Conservation (phyloP, 1,284 basidiomycete species). For the Testicularia cyperi region DNA sequence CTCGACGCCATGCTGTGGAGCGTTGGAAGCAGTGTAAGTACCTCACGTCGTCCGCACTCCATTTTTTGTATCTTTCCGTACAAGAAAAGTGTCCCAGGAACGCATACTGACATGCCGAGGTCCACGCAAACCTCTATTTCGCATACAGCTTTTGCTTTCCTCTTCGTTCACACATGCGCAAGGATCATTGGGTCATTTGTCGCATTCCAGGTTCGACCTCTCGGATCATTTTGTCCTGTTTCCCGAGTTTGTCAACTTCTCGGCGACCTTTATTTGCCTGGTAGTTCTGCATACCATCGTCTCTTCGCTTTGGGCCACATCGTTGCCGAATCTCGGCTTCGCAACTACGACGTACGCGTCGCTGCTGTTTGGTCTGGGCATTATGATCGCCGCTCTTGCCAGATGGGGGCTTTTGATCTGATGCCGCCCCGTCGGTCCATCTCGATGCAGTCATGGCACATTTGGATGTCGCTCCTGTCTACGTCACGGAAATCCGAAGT, state of each 20-base stretch:
- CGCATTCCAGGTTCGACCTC: constrained; percentile 12
- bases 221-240: constrained; percentile 33
- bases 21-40: constrained; percentile 37
- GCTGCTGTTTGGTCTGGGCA: constrained; percentile 46
- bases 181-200: constrained; percentile 27
- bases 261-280: constrained; percentile 29
- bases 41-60: neutral
- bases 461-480: too few species aligned
- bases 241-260: constrained; percentile 24
- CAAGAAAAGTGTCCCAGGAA: too few species aligned
- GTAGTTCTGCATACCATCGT: constrained; percentile 45
- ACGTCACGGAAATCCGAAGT: too few species aligned
- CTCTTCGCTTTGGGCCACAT: constrained; percentile 43
- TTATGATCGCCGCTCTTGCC: constrained; percentile 43
- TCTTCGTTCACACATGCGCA: constrained; percentile 48
- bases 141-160: constrained; percentile 34
- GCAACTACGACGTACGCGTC: constrained; percentile 47
- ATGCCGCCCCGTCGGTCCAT: too few species aligned
- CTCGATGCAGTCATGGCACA: too few species aligned
- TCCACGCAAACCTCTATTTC: too few species aligned
- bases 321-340: constrained; percentile 44
- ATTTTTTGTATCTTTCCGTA: neutral
- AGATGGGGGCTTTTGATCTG: constrained; percentile 48
- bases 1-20: constrained; percentile 55
- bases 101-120: too few species aligned